These are phyloP conservation scores for Kodamaea sp. DNA, from an alignment of 1,139 yeast genomes.

Conservation along the genomic window DNA sequence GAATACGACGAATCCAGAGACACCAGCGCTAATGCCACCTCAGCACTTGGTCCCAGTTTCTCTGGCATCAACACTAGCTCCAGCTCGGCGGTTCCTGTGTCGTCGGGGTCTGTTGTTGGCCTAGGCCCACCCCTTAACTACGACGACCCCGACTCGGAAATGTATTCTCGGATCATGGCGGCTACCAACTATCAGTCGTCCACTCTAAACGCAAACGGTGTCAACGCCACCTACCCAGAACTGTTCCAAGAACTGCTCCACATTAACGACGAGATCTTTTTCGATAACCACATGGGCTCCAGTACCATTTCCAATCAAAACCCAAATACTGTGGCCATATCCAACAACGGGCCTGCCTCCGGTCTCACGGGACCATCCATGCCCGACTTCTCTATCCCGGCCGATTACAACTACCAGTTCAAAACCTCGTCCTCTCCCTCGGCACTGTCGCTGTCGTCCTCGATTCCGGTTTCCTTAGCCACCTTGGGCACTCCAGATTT, in stretches of 20 bases:
- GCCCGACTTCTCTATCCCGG: slow-evolving; percentile 1
- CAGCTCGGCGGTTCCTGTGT: no score
- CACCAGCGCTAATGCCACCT: no score
- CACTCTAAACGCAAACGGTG: no score
- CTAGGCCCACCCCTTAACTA: no score
- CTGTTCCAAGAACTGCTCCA: slow-evolving; percentile 5
- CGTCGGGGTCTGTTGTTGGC: no score
- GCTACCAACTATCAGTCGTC: not conserved
- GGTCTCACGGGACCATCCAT: not conserved
- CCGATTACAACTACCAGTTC: slow-evolving; percentile 10
- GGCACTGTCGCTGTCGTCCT: slow-evolving; percentile 13
- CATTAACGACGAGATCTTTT: slow-evolving; percentile 10
- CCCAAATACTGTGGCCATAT: not conserved
- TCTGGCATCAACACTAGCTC: no score
- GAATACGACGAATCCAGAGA: slow-evolving; percentile 6
- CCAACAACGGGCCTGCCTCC: not conserved
- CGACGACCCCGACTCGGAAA: slow-evolving; percentile 10
- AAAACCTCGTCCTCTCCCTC: slow-evolving; percentile 11
- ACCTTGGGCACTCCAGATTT: slow-evolving; percentile 5
- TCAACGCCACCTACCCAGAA: not conserved
- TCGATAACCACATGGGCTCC: slow-evolving; percentile 2
- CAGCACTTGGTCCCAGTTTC: no score
- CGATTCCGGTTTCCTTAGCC: slow-evolving; percentile 11
- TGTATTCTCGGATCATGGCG: slow-evolving; percentile 6
- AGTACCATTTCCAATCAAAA: slow-evolving; percentile 1